These are phyloP conservation scores for Apiospora phragmitis DNA, from an alignment of 2,329 filamentous ascomycete species.

Conservation along the genomic window DNA sequence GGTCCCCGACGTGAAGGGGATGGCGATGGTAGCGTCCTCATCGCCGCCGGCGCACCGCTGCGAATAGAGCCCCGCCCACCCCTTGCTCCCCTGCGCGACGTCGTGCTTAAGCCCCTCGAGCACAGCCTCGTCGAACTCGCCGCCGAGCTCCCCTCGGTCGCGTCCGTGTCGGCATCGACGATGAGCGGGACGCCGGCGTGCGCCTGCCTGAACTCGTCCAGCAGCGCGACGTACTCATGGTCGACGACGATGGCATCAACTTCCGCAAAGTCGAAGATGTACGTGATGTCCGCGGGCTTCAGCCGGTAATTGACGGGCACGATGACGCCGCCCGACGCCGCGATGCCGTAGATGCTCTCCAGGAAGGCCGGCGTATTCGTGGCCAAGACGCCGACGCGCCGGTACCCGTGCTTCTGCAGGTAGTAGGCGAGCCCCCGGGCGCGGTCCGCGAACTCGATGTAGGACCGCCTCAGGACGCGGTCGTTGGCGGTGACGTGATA, in stretches of 20 bases:
- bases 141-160: constrained; percentile 68
- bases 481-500: constrained; percentile 82
- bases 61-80: constrained; percentile 75
- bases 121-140: constrained; percentile 82
- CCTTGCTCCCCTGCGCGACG: constrained; percentile 59
- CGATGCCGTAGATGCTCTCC: constrained; percentile 85
- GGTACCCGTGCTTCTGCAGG: constrained; percentile 70
- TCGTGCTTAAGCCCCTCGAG: constrained; percentile 79
- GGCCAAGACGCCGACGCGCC: constrained; percentile 79
- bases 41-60: constrained; percentile 54
- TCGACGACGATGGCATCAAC: constrained; percentile 89
- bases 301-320: constrained; percentile 60
- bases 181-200: constrained; percentile 70
- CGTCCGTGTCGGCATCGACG: constrained; percentile 83
- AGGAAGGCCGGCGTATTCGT: constrained; percentile 96
- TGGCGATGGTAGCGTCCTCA: constrained; percentile 80
- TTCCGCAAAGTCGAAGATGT: constrained; percentile 86
- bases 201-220: constrained; percentile 63
- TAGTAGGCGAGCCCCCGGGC: constrained; percentile 88
- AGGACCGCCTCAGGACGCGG: constrained; percentile 72
- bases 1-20: constrained; percentile 93
- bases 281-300: constrained; percentile 74
- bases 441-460: constrained; percentile 81
- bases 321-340: constrained; percentile 76
- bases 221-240: constrained; percentile 70